Evolutionary conservation across 106 monocot genomes (phyloP), one percentile per base, ranked within the genome.

Genomic region (Dendrobium catenatum): DNA sequence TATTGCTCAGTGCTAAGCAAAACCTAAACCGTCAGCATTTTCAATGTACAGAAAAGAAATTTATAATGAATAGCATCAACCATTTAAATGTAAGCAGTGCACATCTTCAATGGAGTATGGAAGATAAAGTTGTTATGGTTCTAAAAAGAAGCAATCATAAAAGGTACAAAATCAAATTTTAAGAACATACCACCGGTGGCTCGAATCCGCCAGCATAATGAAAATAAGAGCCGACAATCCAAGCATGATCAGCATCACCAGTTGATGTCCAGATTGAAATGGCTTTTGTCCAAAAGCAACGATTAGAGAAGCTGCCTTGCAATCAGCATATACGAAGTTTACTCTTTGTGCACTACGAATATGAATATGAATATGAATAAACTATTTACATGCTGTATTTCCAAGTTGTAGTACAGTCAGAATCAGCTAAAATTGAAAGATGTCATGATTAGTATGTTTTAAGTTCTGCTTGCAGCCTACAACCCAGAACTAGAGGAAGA

Each of bases 181-280:
- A 64, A 26, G 7, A 26, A 51, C 83, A 61, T 92, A 97, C 97
- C 81, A 66, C 74, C 48, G 97, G 89, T 47, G 94, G 92, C 83
- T 97, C 94, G 68, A 91, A 97, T 81, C 92, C 97, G 83, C 92
- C 94, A 81, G 92, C 90, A 72, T 97, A 97, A 81, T 94, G 97
- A 55, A 94, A 97, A 77, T 97, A 97, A 27, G 94, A 81, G 11
- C 97, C 97, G 83, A 94, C 97, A 44, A 94, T 97, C 90, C 88
- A 92, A 42, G 88, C 92, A 91, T 97, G 97, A 80, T 97, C 97
- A 72, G 78, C 86, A 84, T 97, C 97, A 75, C 92, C 88, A 61
- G 97, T 97, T 47, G 94, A 92, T 61, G 97, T 97, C 97, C 97
- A 97, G 46, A 97, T 92, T 20, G 97, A 97, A 79, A 97, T 94